Base-by-base conservation (phyloP, 805 yeast genomes). In the Ogataea parapolymorpha region DNA sequence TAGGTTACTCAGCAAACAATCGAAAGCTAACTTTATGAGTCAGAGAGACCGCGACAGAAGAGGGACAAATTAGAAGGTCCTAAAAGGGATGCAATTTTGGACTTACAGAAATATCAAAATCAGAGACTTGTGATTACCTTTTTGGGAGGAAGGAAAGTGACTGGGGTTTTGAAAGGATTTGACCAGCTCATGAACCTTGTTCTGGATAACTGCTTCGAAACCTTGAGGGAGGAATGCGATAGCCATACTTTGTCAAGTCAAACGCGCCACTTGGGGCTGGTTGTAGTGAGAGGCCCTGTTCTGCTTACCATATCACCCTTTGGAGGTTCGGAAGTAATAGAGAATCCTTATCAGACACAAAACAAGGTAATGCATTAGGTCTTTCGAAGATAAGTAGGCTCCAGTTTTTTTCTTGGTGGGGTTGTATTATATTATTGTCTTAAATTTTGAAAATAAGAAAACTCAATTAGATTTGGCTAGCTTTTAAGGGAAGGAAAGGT, bases 81-180 rank as follows among this genome's bases (percentile, higher is more conserved):
- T 26, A 85, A 85, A 68, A 84, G 88, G 64, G 96, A 90, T 48
- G 95, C 96, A 16, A 86, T 90, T 45, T 70, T 88, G 41, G 89
- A 90, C 61, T 70, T 93, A 45, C 77, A 81, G 47, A 83, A 79
- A 56, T 86, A 85, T 60, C 77, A 78, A 54, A 95, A 87, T 59
- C 72, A 82, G 51, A 63, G 72, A 50, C 79, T 91, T 29, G 74
- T 82, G 53, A 91, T 90, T 39, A 82, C 85, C 54, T 79, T 93
- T 58, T 75, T 81, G 50, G 95, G 95, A 10, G 96, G 96, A 6
- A 78, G 97, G 55, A 48, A 46, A 57, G 79, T 85, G n/a, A 70
- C 71, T 13, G 99, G 99, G 26, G 67, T 69, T 1, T 74, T 91
- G 53, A 87, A 85, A 53, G 97, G 98, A 6, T 83, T 72, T 56